These are phyloP conservation scores for Breviolum minutum DNA, from an alignment of 73 alveolate species.

Conservation along the genomic window DNA sequence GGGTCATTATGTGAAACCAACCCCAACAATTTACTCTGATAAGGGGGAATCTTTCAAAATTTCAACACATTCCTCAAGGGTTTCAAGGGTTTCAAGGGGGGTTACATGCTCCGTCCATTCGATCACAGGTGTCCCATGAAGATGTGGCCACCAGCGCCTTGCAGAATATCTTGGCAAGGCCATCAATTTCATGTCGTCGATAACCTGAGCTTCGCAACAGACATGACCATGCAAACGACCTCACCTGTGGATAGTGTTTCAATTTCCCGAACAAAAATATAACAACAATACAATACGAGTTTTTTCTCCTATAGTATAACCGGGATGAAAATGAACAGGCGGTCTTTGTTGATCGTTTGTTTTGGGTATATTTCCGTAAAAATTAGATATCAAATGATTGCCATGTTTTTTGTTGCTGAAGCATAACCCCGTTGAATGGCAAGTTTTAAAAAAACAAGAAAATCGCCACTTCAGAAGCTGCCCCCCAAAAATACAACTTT, in stretches of 20 bases:
- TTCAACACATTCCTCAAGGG: no score
- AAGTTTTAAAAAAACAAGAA: no score
- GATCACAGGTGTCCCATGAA: constrained; percentile 9
- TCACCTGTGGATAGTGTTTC: background rate
- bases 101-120: no score
- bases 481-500: no score
- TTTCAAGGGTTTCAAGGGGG: no score
- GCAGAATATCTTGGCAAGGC: constrained; percentile 30
- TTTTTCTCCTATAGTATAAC: background rate
- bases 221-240: background rate
- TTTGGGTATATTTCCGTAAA: background rate
- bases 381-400: no score
- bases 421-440: no score
- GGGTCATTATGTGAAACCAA: no score
- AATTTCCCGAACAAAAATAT: background rate
- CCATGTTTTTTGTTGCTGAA: no score
- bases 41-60: no score
- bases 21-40: no score
- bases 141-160: constrained; percentile 62
- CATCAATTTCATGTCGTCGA: background rate
- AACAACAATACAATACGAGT: background rate
- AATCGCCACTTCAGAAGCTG: no score
- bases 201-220: background rate
- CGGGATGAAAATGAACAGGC: background rate
- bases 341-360: background rate